Percentiles rank a stretch among this genome's conserved stretches.
Conservation (phyloP, 2,329 filamentous ascomycete genomes). For the Exophiala bonariae region DNA sequence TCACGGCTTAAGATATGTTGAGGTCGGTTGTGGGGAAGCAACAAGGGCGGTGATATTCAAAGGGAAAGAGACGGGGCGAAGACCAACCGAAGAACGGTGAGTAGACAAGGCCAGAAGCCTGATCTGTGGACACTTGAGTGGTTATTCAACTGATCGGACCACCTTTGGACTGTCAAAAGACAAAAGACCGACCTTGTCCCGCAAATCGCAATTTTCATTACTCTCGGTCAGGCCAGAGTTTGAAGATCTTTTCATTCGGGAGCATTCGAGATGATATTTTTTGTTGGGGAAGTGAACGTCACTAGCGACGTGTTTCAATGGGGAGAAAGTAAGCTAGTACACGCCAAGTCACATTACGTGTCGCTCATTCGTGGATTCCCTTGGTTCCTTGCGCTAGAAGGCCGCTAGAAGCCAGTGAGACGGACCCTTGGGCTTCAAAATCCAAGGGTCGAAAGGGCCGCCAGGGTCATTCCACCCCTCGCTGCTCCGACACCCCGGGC, state of each 20-base stretch:
- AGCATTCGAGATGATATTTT: slow-evolving; percentile 5
- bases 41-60: slow-evolving; percentile 3
- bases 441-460: too few relatives aligned
- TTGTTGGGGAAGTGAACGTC: slow-evolving; percentile 23
- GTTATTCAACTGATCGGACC: neutral
- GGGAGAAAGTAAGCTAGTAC: neutral
- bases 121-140: too few relatives aligned
- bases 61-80: slow-evolving; percentile 2
- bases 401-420: slow-evolving; percentile 11
- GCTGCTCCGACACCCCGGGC: too few relatives aligned
- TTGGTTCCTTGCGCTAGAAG: slow-evolving; percentile 20
- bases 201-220: slow-evolving; percentile 5
- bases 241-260: neutral
- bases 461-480: too few relatives aligned
- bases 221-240: slow-evolving; percentile 1
- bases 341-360: neutral
- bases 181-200: slow-evolving; percentile 3
- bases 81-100: neutral
- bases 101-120: too few relatives aligned
- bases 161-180: neutral
- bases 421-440: too few relatives aligned
- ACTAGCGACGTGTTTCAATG: slow-evolving; percentile 6
- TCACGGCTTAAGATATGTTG: slow-evolving; percentile 20
- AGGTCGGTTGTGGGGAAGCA: slow-evolving; percentile 16
- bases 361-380: neutral